phyloP scores from a whole-genome alignment of 2,329 filamentous ascomycete species.

The Thermomyces lanuginosus region DNA sequence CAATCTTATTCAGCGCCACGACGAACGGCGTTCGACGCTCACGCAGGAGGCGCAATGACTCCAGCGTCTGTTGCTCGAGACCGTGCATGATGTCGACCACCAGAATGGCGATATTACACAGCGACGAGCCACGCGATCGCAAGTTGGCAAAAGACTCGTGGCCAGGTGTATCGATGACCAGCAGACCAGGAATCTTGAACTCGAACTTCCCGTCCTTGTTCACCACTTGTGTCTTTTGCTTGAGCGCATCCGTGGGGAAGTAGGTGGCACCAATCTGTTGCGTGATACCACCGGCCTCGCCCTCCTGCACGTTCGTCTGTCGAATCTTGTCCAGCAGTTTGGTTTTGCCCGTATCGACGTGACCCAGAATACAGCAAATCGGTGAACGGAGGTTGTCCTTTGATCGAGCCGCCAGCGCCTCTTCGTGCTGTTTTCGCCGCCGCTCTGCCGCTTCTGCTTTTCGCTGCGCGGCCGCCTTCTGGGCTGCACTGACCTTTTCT shows the following conservation, averaged over 20 bases:
- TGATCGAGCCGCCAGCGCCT: slow-evolving; percentile 75
- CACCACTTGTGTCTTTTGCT: slow-evolving; percentile 82
- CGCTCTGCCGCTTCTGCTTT: slow-evolving; percentile 83
- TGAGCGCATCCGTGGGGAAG: slow-evolving; percentile 87
- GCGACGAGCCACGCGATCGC: slow-evolving; percentile 86
- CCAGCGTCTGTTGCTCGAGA: slow-evolving; percentile 87
- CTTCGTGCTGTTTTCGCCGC: slow-evolving; percentile 77
- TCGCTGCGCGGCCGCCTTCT: slow-evolving; percentile 55
- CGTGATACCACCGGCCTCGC: slow-evolving; percentile 97
- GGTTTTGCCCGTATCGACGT: slow-evolving; percentile 99
- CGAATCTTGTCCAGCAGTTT: slow-evolving; percentile 97
- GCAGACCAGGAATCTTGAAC: slow-evolving; percentile 90
- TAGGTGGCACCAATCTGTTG: slow-evolving; percentile 99
- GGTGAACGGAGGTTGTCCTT: slow-evolving; percentile 91
- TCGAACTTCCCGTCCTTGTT: slow-evolving; percentile 83
- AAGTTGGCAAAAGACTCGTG: slow-evolving; percentile 99
- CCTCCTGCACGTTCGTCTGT: slow-evolving; percentile 96
- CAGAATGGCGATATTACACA: slow-evolving; percentile 97
- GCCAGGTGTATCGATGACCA: slow-evolving; percentile 95
- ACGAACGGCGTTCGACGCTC: slow-evolving; percentile 96
- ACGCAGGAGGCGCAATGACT: slow-evolving; percentile 87
- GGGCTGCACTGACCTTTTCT: slow-evolving; percentile 55
- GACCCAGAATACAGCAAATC: slow-evolving; percentile 98
- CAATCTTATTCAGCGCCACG: slow-evolving; percentile 97
- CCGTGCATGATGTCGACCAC: slow-evolving; percentile 99